A percentile compares a stretch with the other conserved stretches of the same genome.
Conservation (phyloP, 2,329 filamentous ascomycete species). For the Aspergillus sclerotialis region DNA sequence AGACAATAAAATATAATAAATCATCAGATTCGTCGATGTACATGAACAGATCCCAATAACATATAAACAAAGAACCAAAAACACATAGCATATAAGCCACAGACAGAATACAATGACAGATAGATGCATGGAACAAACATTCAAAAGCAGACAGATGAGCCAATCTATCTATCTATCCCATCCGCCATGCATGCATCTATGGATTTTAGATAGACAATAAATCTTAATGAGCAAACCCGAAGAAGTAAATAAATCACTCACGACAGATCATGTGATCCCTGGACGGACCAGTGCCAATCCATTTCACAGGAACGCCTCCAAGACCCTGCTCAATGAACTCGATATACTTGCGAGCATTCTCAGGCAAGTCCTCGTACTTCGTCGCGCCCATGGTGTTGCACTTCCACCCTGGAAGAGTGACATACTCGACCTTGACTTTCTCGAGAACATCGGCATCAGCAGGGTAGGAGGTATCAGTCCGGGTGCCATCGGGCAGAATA, state of each 20-base stretch:
- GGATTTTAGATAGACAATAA: background rate
- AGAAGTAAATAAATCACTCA: constrained; percentile 9
- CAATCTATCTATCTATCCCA: background rate
- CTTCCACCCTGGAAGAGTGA: constrained; percentile 57
- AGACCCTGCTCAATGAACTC: constrained; percentile 54
- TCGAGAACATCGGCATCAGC: constrained; percentile 47
- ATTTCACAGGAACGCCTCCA: constrained; percentile 52
- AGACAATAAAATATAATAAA: background rate
- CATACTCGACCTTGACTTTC: constrained; percentile 52
- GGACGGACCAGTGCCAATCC: constrained; percentile 57
- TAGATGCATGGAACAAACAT: no score
- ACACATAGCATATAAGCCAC: no score
- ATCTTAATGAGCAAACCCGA: constrained; percentile 16
- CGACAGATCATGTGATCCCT: constrained; percentile 57
- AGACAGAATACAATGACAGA: no score
- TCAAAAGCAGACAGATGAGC: constrained; percentile 15
- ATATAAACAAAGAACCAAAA: no score
- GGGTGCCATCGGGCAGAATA: constrained; percentile 42
- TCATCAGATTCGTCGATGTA: constrained; percentile 1
- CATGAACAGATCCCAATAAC: background rate
- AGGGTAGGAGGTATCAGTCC: constrained; percentile 50
- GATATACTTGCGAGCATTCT: constrained; percentile 53
- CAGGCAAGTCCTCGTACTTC: constrained; percentile 51
- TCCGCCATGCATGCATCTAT: no score
- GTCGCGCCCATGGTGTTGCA: constrained; percentile 50